Conservation (phyloP, 768 basidiomycete genomes). For the Tylopilus felleus region DNA sequence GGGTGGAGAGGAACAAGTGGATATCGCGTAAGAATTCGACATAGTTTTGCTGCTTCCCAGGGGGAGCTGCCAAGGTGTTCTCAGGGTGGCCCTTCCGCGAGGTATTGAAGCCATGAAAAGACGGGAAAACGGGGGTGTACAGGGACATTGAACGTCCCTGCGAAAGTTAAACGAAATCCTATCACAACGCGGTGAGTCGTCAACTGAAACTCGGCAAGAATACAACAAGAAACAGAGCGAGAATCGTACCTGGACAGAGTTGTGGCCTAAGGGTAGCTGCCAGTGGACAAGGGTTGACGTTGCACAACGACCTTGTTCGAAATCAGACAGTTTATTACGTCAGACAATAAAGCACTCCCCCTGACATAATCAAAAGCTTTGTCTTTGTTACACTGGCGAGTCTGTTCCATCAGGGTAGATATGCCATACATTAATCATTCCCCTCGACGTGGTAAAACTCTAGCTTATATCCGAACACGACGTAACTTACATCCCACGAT, state of each 20-base stretch:
- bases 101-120: conserved; percentile 10
- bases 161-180: not conserved
- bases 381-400: not conserved
- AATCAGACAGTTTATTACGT: conserved; percentile 10
- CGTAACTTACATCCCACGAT: not conserved
- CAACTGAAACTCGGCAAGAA: not conserved
- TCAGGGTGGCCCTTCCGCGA: conserved; percentile 8
- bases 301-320: not conserved
- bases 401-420: not conserved
- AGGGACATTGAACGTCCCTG: conserved; percentile 27
- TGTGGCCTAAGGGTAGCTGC: not conserved
- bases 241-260: conserved; percentile 5
- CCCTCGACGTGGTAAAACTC: not conserved
- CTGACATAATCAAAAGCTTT: conserved; percentile 5
- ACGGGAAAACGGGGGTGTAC: conserved; percentile 34
- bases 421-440: not conserved
- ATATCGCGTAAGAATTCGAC: conserved; percentile 29
- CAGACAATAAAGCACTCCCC: not conserved
- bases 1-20: conserved; percentile 32
- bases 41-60: conserved; percentile 18
- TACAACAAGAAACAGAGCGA: not conserved
- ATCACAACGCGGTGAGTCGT: not conserved
- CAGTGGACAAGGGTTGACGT: not conserved
- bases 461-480: not conserved
- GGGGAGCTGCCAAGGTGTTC: not conserved